Evolutionary conservation across 1,284 basidiomycete genomes (phyloP), one percentile per base, ranked within the genome.

Genomic region (Golubevia pallescens): DNA sequence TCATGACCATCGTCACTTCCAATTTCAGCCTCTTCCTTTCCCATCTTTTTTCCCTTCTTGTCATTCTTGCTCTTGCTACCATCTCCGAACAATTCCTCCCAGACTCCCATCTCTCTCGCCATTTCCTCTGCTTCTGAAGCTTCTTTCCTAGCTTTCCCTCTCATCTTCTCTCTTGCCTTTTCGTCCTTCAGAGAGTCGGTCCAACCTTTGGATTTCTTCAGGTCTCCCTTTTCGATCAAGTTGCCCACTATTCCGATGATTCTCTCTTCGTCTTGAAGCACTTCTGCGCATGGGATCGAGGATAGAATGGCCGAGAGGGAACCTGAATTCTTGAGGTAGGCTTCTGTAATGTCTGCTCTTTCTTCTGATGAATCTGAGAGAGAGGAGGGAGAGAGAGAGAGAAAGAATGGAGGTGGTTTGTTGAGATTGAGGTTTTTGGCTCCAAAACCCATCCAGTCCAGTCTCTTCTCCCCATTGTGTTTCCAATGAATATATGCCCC

Each of bases 41-140:
- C 60, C 60, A 74, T 77, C 0, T 58, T 66, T 48, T 71, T 76
- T 14, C 56, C 65, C 55, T 67, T 64, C 14, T 62, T 67, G 21
- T 55, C 61, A 42, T 61, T 56, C 52, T 69, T 65, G 20, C 57
- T 56, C 19, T 53, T 34, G 24, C 34, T 16, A 1, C 61, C 64
- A 20, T 62, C 60, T 16, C 81, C 81, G 24, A 78, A 85, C 1
- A 85, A 62, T 24, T 80, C 73, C 55, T 85, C 83, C 74, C 76
- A 84, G 1, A 85, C 80, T 57, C 83, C 81, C 8, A 85, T 68
- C 68, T 65, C 63, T 51, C 52, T 61, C 8, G 63, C 63, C 24
- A 60, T 57, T 56, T 61, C 8, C 32, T 65, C 63, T 5, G 63
- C 63, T 55, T 65, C 58, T 19, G 23, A 13, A 16, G 63, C 63